phyloP scores from a whole-genome alignment of 805 yeast species.

The Barnettozyma salicaria region DNA sequence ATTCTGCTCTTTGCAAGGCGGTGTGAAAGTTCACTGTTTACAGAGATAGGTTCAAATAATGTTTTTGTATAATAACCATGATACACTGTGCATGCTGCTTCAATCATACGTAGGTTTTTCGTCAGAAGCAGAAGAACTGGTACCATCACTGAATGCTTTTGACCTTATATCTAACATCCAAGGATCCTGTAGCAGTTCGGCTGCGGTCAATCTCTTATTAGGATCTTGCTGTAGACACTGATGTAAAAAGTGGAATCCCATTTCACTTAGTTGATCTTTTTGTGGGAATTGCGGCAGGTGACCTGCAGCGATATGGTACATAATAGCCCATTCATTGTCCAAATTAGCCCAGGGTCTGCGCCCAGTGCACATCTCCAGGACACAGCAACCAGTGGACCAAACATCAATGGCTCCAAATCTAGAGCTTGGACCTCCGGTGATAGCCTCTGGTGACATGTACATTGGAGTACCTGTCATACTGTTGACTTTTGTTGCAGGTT shows the following conservation, averaged over 20 bases:
- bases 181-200: constrained; percentile 79
- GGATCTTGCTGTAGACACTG: constrained; percentile 84
- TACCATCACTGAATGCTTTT: constrained; percentile 53
- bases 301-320: constrained; percentile 97
- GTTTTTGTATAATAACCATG: no score
- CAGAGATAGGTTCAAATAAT: no score
- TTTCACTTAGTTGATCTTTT: constrained; percentile 66
- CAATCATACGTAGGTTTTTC: constrained; percentile 3
- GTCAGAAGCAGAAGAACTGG: constrained; percentile 19
- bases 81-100: no score
- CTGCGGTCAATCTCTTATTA: constrained; percentile 70
- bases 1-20: no score
- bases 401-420: constrained; percentile 55
- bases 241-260: constrained; percentile 65
- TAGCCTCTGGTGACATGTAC: constrained; percentile 98
- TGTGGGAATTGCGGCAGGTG: constrained; percentile 83
- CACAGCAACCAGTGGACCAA: constrained; percentile 97
- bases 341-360: constrained; percentile 93
- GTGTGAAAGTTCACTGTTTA: no score
- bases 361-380: constrained; percentile 95
- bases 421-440: constrained; percentile 57
- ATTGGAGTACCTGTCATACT: constrained; percentile 85
- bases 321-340: constrained; percentile 97
- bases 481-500: constrained; percentile 29
- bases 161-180: constrained; percentile 76